Evolutionary conservation across 495 filamentous ascomycete species (phyloP), one percentile per base, ranked within the genome.

Genomic region (Aspergillus egyptiacus): DNA sequence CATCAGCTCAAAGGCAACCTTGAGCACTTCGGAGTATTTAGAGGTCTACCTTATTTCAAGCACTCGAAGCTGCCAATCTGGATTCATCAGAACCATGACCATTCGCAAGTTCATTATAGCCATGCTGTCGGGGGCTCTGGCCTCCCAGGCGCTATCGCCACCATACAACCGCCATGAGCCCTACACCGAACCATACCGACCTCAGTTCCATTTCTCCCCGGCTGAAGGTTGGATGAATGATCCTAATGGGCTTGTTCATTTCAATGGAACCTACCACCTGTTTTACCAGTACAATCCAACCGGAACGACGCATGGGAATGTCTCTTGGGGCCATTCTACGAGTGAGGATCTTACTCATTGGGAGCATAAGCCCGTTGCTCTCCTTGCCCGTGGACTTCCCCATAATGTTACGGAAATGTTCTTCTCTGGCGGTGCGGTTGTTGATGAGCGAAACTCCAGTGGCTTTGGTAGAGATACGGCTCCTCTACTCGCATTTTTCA

Each of bases 191-290:
- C 54, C 60, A 19, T 67, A 71, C 48, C 70, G 78, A 37, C 73
- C 74, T 17, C 56, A 65, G 28, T 67, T 55, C 39, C 79, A 83
- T 59, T 83, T 72, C 62, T 72, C 72, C 10, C 78, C 79, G 0
- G 65, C 66, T 2, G 51, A 55, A 18, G 61, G 70, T 44, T 82
- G 78, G 58, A 80, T 82, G 71, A 81, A 82, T 55, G 79, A 82
- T 53, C 78, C 80, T 6, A 80, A 76, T 60, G 78, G 80, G 38
- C 71, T 81, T 51, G 68, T 80, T 24, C 60, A 63, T 42, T 37
- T 51, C 25, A 46, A 69, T 48, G 65, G 63, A 0, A 57, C 33
- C 1, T 70, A 74, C 36, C 69, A 72, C 39, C 38, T 74, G 17
- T 72, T 60, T 46, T 72, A 57, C 54, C 69, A 73, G 37, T 70